Conservation (phyloP, 2,329 filamentous ascomycete genomes). For the Aureobasidium sp. region DNA sequence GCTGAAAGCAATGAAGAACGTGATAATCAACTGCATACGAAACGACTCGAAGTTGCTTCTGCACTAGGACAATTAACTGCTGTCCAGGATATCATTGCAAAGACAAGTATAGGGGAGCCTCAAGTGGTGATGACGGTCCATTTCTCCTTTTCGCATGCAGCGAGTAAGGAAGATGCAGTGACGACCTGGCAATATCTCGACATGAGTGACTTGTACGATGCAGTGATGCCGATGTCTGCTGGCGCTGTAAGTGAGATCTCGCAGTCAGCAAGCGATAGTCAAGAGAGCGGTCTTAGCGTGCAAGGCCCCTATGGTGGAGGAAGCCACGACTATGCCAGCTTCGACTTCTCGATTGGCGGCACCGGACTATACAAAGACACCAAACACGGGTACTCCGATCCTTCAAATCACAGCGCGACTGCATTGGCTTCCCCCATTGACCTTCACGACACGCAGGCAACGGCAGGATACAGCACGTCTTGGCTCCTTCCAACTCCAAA, state of each 20-base stretch:
- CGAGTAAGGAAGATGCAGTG: conserved; percentile 25
- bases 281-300: conserved; percentile 23
- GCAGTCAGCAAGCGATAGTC: conserved; percentile 8
- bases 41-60: conserved; percentile 25
- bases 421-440: conserved; percentile 6
- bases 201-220: background rate
- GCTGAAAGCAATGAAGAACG: conserved; percentile 18
- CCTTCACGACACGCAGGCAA: conserved; percentile 6
- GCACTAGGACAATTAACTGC: conserved; percentile 34
- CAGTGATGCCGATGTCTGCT: background rate
- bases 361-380: background rate
- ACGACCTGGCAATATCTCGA: conserved; percentile 30
- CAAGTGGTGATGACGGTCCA: conserved; percentile 32
- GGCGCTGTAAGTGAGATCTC: conserved; percentile 2
- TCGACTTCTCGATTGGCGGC: conserved; percentile 15
- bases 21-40: conserved; percentile 17
- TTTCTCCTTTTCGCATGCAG: conserved; percentile 33
- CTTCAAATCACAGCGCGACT: background rate
- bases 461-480: background rate
- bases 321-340: conserved; percentile 18
- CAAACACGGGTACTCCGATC: background rate
- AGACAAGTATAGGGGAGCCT: conserved; percentile 23
- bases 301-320: conserved; percentile 24
- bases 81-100: conserved; percentile 37
- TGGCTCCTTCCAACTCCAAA: background rate